Conservation (phyloP, 2,329 filamentous ascomycete genomes). For the Colletotrichum paranaense region DNA sequence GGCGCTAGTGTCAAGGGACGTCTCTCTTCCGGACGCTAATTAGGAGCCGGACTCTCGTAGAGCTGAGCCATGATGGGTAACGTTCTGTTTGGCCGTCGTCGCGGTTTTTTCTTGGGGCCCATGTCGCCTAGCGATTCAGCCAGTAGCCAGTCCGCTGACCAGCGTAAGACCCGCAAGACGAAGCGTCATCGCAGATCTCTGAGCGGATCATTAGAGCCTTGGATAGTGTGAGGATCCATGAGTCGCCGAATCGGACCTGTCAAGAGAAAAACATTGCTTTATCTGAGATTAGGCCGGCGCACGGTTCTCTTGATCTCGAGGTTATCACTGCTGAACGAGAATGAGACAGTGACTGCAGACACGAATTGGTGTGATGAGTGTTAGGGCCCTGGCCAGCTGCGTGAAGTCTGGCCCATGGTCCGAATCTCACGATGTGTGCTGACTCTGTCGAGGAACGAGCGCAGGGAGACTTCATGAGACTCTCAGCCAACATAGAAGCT, state of each 20-base stretch:
- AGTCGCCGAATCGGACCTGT: neutral
- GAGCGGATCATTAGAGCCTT: neutral
- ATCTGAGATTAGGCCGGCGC: neutral
- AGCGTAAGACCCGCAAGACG: neutral
- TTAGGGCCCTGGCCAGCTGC: neutral
- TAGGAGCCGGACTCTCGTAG: neutral
- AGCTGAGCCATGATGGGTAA: neutral
- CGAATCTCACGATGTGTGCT: neutral
- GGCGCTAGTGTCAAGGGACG: constrained; percentile 4
- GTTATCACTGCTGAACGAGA: neutral
- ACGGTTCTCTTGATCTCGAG: neutral
- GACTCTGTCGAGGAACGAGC: neutral
- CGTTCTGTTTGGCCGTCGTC: neutral
- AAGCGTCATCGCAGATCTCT: constrained; percentile 8
- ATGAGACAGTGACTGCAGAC: neutral
- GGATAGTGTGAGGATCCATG: neutral
- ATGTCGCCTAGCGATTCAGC: neutral
- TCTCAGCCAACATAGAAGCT: neutral
- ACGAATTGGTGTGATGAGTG: neutral
- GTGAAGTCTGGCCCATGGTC: too few relatives aligned
- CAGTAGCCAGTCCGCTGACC: neutral
- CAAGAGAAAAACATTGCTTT: neutral
- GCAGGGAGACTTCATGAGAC: neutral
- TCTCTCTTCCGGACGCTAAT: constrained; percentile 14
- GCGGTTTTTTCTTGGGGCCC: neutral